These are phyloP conservation scores for Candida pseudofarinosa DNA, from an alignment of 805 yeast genomes.

Conservation along the genomic window DNA sequence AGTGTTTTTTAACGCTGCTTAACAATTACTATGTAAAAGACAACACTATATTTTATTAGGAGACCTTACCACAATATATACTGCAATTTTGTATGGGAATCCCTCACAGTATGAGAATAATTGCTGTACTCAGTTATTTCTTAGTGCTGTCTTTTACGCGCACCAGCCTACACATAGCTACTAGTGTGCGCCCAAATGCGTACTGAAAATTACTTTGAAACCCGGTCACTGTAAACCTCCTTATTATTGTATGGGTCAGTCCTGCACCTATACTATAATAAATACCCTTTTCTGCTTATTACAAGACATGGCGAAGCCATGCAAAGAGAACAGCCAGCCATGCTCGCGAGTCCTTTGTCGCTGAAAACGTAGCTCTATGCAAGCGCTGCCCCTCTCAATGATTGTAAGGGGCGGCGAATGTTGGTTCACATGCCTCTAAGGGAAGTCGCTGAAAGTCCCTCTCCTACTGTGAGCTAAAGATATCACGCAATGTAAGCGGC, in stretches of 20 bases:
- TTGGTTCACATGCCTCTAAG: no score
- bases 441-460: no score
- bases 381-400: no score
- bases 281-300: no score
- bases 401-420: no score
- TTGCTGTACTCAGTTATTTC: constrained; percentile 11
- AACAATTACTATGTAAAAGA: constrained; percentile 6
- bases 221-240: not conserved
- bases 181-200: not conserved
- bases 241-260: not conserved
- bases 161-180: not conserved
- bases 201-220: not conserved
- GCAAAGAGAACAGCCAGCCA: no score
- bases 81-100: not conserved
- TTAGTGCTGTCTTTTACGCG: constrained; percentile 9
- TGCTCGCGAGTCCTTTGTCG: no score
- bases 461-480: no score
- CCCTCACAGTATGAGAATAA: constrained; percentile 6
- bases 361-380: no score
- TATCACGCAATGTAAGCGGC: no score
- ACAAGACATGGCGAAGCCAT: no score
- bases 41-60: constrained; percentile 3
- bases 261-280: not conserved
- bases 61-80: constrained; percentile 8
- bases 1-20: constrained; percentile 2